These are phyloP conservation scores for Colletotrichum australisinense DNA, from an alignment of 2,329 filamentous ascomycete genomes.

Conservation along the genomic window DNA sequence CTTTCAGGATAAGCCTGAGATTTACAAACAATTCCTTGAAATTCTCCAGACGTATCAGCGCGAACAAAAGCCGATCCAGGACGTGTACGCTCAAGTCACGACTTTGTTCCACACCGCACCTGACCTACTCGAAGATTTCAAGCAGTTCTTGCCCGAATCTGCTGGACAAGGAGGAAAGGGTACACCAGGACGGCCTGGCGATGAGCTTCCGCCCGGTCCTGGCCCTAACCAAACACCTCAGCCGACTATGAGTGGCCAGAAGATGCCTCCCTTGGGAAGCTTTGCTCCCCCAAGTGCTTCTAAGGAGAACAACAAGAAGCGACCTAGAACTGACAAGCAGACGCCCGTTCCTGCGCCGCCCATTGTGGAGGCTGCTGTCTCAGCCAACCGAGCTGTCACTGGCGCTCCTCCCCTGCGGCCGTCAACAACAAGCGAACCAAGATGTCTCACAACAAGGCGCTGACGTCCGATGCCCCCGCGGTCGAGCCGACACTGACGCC, in stretches of 20 bases:
- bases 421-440: conserved; percentile 75
- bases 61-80: conserved; percentile 97
- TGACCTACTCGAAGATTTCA: conserved; percentile 96
- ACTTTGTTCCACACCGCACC: conserved; percentile 92
- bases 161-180: conserved; percentile 65
- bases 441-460: conserved; percentile 73
- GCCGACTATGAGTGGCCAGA: conserved; percentile 68
- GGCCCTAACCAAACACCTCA: conserved; percentile 67
- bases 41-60: conserved; percentile 98
- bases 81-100: conserved; percentile 97
- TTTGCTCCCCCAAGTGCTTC: conserved; percentile 88
- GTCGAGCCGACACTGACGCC: conserved; percentile 91
- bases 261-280: conserved; percentile 93
- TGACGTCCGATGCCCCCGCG: conserved; percentile 67
- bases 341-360: conserved; percentile 59
- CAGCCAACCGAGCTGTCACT: conserved; percentile 40
- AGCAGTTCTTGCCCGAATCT: conserved; percentile 96
- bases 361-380: conserved; percentile 54
- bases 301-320: conserved; percentile 88
- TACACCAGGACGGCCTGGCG: conserved; percentile 67
- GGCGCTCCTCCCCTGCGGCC: conserved; percentile 44
- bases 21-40: conserved; percentile 99
- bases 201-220: conserved; percentile 67
- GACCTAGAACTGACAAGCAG: conserved; percentile 72
- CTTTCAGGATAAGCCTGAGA: conserved; percentile 95